phyloP scores from a whole-genome alignment of 169 alveolate species.

The Toxoplasma gondii region DNA sequence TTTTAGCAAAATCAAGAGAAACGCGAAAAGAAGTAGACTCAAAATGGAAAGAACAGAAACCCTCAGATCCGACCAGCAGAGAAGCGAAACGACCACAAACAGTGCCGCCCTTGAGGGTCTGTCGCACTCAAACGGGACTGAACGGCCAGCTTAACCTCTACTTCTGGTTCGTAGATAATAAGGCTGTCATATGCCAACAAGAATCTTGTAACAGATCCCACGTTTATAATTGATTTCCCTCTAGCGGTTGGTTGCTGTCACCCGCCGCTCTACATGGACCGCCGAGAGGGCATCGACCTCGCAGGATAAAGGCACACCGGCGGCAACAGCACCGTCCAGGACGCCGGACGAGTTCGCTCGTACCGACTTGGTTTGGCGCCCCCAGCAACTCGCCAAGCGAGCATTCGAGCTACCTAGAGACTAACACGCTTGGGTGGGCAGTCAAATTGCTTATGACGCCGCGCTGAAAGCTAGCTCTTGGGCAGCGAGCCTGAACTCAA shows the following conservation, averaged over 20 bases:
- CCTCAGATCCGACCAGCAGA: neutral
- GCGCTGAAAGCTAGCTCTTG: too few species aligned
- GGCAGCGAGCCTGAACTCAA: too few species aligned
- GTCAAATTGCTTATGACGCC: too few species aligned
- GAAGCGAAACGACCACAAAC: neutral
- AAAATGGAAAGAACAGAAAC: neutral
- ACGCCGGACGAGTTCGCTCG: too few species aligned
- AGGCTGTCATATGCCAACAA: neutral
- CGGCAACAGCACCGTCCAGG: neutral
- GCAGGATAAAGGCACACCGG: neutral
- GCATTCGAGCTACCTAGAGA: too few species aligned
- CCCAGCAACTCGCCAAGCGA: too few species aligned
- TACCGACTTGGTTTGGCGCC: too few species aligned
- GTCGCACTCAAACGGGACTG: neutral
- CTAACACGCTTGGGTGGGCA: too few species aligned
- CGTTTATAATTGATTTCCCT: too few species aligned
- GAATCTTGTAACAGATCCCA: neutral
- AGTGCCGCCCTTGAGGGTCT: neutral
- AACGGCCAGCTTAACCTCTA: neutral
- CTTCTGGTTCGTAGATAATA: neutral
- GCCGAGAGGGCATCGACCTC: neutral
- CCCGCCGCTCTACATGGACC: neutral
- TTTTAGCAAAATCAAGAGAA: neutral
- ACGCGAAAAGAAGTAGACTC: neutral
- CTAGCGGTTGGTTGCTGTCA: neutral